Base-by-base conservation (phyloP, 2,329 filamentous ascomycete genomes). In the Dactylellina haptotyla region DNA sequence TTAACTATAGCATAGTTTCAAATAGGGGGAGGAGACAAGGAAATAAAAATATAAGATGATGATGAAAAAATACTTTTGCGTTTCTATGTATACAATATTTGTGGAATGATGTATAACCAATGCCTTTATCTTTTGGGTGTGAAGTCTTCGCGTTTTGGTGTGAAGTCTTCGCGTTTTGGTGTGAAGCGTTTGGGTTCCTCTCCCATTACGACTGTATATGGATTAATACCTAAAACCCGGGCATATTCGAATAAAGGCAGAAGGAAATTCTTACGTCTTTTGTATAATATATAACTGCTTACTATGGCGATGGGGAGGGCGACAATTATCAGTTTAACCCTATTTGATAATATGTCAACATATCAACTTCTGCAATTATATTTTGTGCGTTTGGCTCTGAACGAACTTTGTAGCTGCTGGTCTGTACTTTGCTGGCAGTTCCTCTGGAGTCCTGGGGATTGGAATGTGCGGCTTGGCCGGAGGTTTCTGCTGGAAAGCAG, bases 241-340 rank as follows among this genome's bases (percentile, higher is more conserved):
- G n/a, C n/a, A n/a, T n/a, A n/a, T n/a, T n/a, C n/a, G n/a, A n/a
- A n/a, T n/a, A n/a, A n/a, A n/a, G n/a, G n/a, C n/a, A n/a, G n/a
- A n/a, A n/a, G 6, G 39, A 34, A 34, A 16, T 43, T 8, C n/a
- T 28, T 75, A 77, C 76, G 26, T 45, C 77, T 61, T 46, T 78
- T 76, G 48, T 77, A 78, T 6, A 78, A 64, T 20, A 77, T 46
- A 18, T 69, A 77, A 9, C 71, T 75, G 10, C 71, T 78, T 20
- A 78, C 76, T 16, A 78, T 74, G 10, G 62, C 76, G 23, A 78
- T 69, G 8, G 77, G 77, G 4, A 78, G 63, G 3, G 76, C 77
- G 53, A 78, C 64, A n/a, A 78, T 77, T 30, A 77, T 54, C 2
- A 58, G 66, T 34, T 66, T 65, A 18, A 78, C 71, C 30, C 76